Base-by-base conservation (phyloP, 2,329 filamentous ascomycete genomes). In the Mycocentrospora acerina region DNA sequence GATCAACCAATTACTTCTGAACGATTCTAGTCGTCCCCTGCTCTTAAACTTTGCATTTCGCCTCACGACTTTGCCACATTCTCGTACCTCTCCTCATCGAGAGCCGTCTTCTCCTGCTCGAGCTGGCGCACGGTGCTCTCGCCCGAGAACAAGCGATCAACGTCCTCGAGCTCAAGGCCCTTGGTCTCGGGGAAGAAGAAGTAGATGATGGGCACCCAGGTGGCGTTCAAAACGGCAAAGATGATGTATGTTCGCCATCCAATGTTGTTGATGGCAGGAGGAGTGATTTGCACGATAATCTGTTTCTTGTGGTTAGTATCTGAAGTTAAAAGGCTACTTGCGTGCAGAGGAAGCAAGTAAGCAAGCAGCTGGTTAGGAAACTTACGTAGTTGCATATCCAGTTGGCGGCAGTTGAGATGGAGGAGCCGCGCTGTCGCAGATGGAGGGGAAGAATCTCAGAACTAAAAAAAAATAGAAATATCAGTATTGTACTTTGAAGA, bases 101-200 rank as follows among this genome's bases (percentile, higher is more conserved):
- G 27, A 22, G 38, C 25, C 1, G 18, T 32, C 25, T 44, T 44
- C 25, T 44, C 41, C 5, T 36, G 41, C 4, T 32, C 26, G 16
- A 44, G 41, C 24, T 44, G 32, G 3, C 32, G 35, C 10, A 44
- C 16, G 11, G 41, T 44, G 18, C 37, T 36, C 14, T 46, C 44
- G 10, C 44, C 44, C 3, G 40, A 46, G 35, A 48, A 48, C 12
- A 48, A 28, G n/a, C 37, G 40, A 17, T 48, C 45, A 15, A 48
- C 40, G 11, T 44, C 46, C 16, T 48, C 46, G 9, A 48, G 33
- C 36, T 41, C 35, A 6, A 46, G 38, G 24, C 46, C 46, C 17
- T 44, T 44, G 3, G 75, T 78, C 45, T 79, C 76, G 0, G 76
- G 75, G 37, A 75, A 79, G 52, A 75, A 70, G 34, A 72, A 66